A percentile compares a stretch with the other conserved stretches of the same genome.
These are phyloP conservation scores for Phytophthora sp. DNA, from an alignment of 352 stramenopile species.

Conservation along the genomic window DNA sequence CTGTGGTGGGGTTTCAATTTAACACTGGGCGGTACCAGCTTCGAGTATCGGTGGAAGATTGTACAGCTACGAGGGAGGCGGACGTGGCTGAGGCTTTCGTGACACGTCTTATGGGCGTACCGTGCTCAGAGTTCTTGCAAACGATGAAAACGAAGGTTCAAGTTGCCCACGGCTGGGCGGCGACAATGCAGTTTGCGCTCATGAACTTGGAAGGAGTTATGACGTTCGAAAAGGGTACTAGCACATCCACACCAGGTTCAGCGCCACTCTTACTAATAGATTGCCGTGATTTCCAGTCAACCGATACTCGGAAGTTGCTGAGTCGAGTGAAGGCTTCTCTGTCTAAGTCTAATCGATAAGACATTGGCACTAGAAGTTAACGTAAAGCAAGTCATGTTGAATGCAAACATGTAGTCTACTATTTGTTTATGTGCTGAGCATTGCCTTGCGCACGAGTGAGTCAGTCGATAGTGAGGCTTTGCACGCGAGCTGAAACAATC, in stretches of 20 bases:
- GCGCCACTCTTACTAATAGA: conserved; percentile 53
- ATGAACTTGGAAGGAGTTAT: conserved; percentile 87
- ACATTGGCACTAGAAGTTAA: background rate
- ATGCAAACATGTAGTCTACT: conserved; percentile 10
- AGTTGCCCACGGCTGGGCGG: conserved; percentile 66
- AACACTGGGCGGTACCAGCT: conserved; percentile 72
- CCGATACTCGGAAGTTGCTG: conserved; percentile 51
- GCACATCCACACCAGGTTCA: conserved; percentile 17
- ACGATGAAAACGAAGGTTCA: conserved; percentile 69
- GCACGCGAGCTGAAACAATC: conserved; percentile 37
- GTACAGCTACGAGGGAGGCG: conserved; percentile 59
- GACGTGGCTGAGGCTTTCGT: conserved; percentile 66
- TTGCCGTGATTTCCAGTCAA: conserved; percentile 48
- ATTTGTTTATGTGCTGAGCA: conserved; percentile 24
- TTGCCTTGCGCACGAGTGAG: conserved; percentile 31
- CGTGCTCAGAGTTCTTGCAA: conserved; percentile 67
- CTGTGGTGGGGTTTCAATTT: conserved; percentile 84
- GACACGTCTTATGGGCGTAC: conserved; percentile 74
- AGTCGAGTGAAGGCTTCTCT: conserved; percentile 43
- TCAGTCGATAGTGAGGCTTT: conserved; percentile 30
- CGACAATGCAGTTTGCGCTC: conserved; percentile 80
- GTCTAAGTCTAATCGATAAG: conserved; percentile 5
- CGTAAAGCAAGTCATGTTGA: background rate
- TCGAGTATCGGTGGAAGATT: conserved; percentile 79
- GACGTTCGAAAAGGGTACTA: conserved; percentile 40